These are phyloP conservation scores for Mrakia gelida DNA, from an alignment of 768 basidiomycete genomes.

Conservation along the genomic window DNA sequence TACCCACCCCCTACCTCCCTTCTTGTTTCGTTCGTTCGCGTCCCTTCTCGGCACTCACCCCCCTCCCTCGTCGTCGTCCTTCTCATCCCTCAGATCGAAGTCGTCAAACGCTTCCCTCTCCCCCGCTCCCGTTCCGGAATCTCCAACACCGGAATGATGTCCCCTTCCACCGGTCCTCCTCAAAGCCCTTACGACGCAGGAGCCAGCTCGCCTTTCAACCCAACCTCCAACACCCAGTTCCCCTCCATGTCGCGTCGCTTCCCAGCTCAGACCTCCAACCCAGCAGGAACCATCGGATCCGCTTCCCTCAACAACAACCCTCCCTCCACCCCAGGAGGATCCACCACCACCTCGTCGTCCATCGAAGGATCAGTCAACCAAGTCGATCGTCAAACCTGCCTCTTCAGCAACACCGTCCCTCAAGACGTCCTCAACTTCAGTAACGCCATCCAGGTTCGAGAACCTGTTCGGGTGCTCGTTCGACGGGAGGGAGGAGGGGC, in stretches of 20 bases:
- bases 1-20: background rate
- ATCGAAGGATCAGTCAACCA: background rate
- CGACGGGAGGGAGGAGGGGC: conserved; percentile 54
- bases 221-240: conserved; percentile 43
- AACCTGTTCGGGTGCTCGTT: conserved; percentile 96
- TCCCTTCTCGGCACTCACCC: background rate
- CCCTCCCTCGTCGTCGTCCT: background rate
- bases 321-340: background rate
- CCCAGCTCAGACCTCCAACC: conserved; percentile 23
- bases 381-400: conserved; percentile 80
- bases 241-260: conserved; percentile 24
- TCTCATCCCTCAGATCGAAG: conserved; percentile 39
- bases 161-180: conserved; percentile 42
- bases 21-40: conserved; percentile 46
- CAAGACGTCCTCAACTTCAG: conserved; percentile 97
- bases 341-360: background rate
- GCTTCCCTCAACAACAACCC: background rate
- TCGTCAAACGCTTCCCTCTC: conserved; percentile 87
- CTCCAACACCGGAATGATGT: conserved; percentile 48
- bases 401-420: conserved; percentile 97
- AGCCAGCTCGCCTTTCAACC: conserved; percentile 45
- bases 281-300: conserved; percentile 27
- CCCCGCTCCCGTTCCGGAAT: conserved; percentile 55
- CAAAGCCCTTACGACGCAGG: conserved; percentile 42
- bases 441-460: conserved; percentile 83